These are phyloP conservation scores for Zoysia pacifica DNA, from an alignment of 176 grass and related monocot genomes.

Conservation along the genomic window DNA sequence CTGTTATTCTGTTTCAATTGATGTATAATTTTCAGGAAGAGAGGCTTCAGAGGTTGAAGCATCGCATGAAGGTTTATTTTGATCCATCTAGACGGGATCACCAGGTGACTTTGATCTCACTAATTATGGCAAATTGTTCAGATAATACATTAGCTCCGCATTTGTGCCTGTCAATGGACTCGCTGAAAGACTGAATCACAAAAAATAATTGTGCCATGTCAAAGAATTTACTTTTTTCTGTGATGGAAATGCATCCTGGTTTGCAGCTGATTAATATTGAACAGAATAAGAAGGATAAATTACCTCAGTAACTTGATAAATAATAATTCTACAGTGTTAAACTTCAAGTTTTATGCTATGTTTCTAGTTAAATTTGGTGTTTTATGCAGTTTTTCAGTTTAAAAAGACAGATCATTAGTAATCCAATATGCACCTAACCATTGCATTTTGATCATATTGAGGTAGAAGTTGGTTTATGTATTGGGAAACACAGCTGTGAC, in stretches of 20 bases:
- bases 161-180: background rate
- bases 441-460: constrained; percentile 3
- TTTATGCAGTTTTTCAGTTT: background rate
- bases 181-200: constrained; percentile 5
- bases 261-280: background rate
- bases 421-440: background rate
- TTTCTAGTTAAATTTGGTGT: background rate
- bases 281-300: background rate
- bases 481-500: background rate
- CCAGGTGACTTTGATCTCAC: constrained; percentile 54
- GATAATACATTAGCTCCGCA: background rate
- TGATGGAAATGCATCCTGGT: background rate
- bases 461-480: background rate
- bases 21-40: constrained; percentile 68
- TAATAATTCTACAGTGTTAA: background rate
- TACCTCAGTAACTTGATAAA: background rate
- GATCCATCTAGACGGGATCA: constrained; percentile 86
- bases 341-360: background rate
- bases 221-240: background rate
- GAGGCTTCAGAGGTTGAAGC: constrained; percentile 82
- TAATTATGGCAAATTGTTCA: background rate
- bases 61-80: constrained; percentile 90
- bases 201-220: background rate
- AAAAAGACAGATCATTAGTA: background rate
- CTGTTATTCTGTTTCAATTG: constrained; percentile 35